A percentile compares a stretch with the other conserved stretches of the same genome.
phyloP scores from a whole-genome alignment of 1,139 yeast genomes.

The Suhomyces guaymorum region DNA sequence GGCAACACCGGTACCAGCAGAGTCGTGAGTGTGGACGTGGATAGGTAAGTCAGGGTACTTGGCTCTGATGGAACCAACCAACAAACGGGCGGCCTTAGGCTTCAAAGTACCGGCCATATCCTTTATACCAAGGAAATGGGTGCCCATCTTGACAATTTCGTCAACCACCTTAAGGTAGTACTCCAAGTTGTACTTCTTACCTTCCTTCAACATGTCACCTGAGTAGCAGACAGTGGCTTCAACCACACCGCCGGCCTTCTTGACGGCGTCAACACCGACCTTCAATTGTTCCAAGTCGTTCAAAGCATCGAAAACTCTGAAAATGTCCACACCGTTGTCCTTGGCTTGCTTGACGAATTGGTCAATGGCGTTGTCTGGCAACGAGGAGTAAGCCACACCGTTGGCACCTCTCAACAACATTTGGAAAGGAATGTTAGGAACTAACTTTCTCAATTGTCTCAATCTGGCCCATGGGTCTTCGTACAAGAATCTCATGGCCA shows the following conservation, averaged over 20 bases:
- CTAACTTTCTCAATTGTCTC: slow-evolving; percentile 80
- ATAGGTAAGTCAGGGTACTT: slow-evolving; percentile 92
- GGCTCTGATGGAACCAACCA: slow-evolving; percentile 78
- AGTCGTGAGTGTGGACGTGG: slow-evolving; percentile 98
- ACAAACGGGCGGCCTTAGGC: slow-evolving; percentile 85
- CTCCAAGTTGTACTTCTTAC: slow-evolving; percentile 91
- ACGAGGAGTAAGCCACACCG: slow-evolving; percentile 96
- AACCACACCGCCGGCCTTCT: slow-evolving; percentile 97
- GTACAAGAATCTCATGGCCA: slow-evolving; percentile 95
- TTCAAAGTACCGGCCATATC: slow-evolving; percentile 99
- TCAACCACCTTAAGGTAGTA: slow-evolving; percentile 84
- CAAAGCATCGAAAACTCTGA: slow-evolving; percentile 96
- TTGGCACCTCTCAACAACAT: slow-evolving; percentile 99
- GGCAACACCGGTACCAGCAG: slow-evolving; percentile 99
- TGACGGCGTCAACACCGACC: slow-evolving; percentile 97
- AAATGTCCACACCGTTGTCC: slow-evolving; percentile 93
- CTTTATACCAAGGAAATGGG: slow-evolving; percentile 94
- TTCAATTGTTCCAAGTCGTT: slow-evolving; percentile 94
- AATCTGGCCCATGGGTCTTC: slow-evolving; percentile 99
- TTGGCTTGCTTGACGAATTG: slow-evolving; percentile 94
- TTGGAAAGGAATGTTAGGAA: slow-evolving; percentile 98
- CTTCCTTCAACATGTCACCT: slow-evolving; percentile 95
- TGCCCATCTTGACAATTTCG: slow-evolving; percentile 87
- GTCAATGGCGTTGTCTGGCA: slow-evolving; percentile 98
- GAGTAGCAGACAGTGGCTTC: slow-evolving; percentile 98